Conservation (phyloP, 2,329 filamentous ascomycete species). For the Monosporascus sp. region DNA sequence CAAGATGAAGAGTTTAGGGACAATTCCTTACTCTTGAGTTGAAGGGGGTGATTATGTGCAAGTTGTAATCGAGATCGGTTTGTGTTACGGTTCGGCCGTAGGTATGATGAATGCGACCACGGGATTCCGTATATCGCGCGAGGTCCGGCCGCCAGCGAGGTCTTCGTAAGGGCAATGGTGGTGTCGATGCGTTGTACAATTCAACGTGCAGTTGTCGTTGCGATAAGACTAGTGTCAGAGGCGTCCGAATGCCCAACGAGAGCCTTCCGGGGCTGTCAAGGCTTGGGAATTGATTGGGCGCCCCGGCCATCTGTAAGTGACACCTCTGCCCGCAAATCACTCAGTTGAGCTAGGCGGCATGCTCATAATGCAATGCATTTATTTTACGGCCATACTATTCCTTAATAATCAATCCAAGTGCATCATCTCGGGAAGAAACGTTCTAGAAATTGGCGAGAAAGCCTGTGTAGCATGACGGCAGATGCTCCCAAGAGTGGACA, state of each 20-base stretch:
- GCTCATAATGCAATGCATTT: slow-evolving; percentile 8
- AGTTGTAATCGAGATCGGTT: slow-evolving; percentile 18
- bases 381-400: slow-evolving; percentile 1
- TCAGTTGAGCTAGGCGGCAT: slow-evolving; percentile 19
- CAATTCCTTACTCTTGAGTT: slow-evolving; percentile 4
- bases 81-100: slow-evolving; percentile 15
- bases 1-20: slow-evolving; percentile 6
- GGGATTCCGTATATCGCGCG: slow-evolving; percentile 17
- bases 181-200: slow-evolving; percentile 47
- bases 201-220: slow-evolving; percentile 14
- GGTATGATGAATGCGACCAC: slow-evolving; percentile 15
- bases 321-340: slow-evolving; percentile 22
- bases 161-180: slow-evolving; percentile 22
- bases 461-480: slow-evolving; percentile 13
- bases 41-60: slow-evolving; percentile 7
- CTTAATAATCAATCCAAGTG: slow-evolving; percentile 7
- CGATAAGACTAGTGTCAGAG: slow-evolving; percentile 36
- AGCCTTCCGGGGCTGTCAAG: slow-evolving; percentile 31
- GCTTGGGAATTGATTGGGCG: slow-evolving; percentile 23
- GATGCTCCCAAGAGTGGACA: slow-evolving; percentile 15
- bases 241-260: slow-evolving; percentile 46
- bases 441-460: slow-evolving; percentile 3
- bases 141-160: slow-evolving; percentile 18
- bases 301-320: slow-evolving; percentile 16
- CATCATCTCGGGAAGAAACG: slow-evolving; percentile 4